Conservation (phyloP, 257 asterid genomes). For the Nicotiana otophora region DNA sequence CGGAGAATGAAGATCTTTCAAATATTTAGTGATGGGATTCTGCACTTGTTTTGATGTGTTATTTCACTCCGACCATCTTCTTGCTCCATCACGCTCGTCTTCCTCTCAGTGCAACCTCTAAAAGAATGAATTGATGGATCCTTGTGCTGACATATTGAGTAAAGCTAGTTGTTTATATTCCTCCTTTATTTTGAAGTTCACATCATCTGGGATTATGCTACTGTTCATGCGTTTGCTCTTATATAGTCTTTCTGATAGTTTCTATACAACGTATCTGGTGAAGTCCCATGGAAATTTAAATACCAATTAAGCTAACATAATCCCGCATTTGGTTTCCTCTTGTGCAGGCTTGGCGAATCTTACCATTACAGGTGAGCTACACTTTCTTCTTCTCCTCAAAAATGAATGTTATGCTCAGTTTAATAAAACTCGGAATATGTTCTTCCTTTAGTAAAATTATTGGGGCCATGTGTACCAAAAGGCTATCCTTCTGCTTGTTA, state of each 20-base stretch:
- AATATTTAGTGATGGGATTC: background rate
- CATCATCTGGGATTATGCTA: background rate
- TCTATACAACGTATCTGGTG: background rate
- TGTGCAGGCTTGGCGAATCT: slow-evolving; percentile 88
- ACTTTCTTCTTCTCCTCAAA: background rate
- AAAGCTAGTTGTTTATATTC: background rate
- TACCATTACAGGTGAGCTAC: slow-evolving; percentile 55
- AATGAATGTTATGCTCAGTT: background rate
- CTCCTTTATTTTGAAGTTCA: background rate
- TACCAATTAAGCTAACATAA: background rate
- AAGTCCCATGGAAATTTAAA: background rate
- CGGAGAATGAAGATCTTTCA: background rate
- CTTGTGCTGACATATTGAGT: background rate
- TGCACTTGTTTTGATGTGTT: background rate
- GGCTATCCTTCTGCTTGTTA: background rate
- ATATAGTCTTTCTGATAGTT: background rate
- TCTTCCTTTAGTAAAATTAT: background rate
- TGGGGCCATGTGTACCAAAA: background rate
- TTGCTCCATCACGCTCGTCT: background rate
- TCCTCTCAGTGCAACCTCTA: background rate
- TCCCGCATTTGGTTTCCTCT: slow-evolving; percentile 7
- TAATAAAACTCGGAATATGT: background rate
- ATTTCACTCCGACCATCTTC: background rate
- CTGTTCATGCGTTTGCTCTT: background rate
- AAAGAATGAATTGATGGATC: background rate